Conservation (phyloP, 805 yeast species). For the Candida anglica region DNA sequence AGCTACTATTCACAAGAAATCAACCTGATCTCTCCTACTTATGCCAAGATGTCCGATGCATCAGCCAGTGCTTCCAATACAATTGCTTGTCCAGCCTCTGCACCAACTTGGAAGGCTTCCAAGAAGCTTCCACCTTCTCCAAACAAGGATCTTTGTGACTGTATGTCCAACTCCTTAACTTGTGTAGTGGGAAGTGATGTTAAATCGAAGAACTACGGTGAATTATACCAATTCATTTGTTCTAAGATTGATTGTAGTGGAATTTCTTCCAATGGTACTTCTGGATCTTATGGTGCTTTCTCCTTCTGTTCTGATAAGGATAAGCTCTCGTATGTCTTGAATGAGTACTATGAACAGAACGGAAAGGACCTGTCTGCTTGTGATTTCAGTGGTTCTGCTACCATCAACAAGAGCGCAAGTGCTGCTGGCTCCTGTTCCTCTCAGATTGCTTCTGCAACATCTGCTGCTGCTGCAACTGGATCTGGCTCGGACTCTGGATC, state of each 20-base stretch:
- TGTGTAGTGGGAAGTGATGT: constrained; percentile 63
- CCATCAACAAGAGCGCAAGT: constrained; percentile 28
- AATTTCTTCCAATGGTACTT: constrained; percentile 57
- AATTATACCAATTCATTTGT: constrained; percentile 57
- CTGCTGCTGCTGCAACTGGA: constrained; percentile 15
- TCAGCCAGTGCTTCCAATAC: constrained; percentile 25
- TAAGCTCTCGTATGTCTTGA: constrained; percentile 60
- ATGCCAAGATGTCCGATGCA: constrained; percentile 36
- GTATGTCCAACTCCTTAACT: constrained; percentile 50
- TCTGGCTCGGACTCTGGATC: constrained; percentile 20
- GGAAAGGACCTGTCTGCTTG: constrained; percentile 47
- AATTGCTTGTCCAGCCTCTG: constrained; percentile 58
- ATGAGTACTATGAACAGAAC: constrained; percentile 55
- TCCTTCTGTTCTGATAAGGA: constrained; percentile 70
- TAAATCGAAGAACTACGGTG: constrained; percentile 52
- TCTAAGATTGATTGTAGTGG: constrained; percentile 56
- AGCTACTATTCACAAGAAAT: constrained; percentile 31
- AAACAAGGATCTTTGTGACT: constrained; percentile 56
- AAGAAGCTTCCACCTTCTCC: constrained; percentile 80
- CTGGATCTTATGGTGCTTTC: constrained; percentile 67
- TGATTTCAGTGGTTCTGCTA: constrained; percentile 68
- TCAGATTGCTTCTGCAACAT: constrained; percentile 14
- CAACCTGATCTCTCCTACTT: constrained; percentile 32
- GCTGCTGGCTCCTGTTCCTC: constrained; percentile 29
- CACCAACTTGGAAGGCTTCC: constrained; percentile 59